Percentiles rank a stretch among this genome's conserved stretches.
Conservation (phyloP, 352 stramenopile genomes). For the Phytopythium boreale region DNA sequence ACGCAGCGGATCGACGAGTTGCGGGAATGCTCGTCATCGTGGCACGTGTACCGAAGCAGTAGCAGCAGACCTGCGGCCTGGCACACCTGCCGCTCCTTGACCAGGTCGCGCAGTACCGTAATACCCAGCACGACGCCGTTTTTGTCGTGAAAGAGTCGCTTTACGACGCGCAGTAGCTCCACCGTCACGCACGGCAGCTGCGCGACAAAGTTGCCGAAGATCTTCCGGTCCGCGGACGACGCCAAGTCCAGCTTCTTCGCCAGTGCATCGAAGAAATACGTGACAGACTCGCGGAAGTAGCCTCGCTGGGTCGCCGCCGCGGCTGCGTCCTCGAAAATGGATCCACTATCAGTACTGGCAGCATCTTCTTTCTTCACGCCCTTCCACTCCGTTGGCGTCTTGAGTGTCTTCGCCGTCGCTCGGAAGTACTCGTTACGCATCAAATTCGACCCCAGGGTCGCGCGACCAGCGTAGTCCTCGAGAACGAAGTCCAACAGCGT, state of each 20-base stretch:
- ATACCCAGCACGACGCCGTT: conserved; percentile 68
- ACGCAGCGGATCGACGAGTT: conserved; percentile 74
- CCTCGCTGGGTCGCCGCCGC: neutral
- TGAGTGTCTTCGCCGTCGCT: conserved; percentile 17
- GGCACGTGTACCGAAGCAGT: conserved; percentile 68
- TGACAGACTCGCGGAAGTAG: conserved; percentile 38
- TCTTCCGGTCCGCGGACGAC: conserved; percentile 59
- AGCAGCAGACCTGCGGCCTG: conserved; percentile 47
- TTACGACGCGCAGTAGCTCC: conserved; percentile 54
- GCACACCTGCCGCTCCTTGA: conserved; percentile 60
- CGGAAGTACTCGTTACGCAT: conserved; percentile 66
- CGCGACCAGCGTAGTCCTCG: conserved; percentile 46
- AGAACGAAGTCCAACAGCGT: conserved; percentile 70
- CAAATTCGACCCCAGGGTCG: conserved; percentile 46
- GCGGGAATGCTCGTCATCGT: conserved; percentile 61
- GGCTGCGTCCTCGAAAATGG: neutral
- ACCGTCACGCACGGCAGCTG: conserved; percentile 56
- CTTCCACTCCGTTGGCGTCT: neutral
- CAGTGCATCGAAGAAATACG: conserved; percentile 51
- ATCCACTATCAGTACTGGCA: neutral
- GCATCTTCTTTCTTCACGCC: neutral
- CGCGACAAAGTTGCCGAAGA: conserved; percentile 54
- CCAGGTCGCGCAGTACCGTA: conserved; percentile 63
- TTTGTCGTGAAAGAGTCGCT: conserved; percentile 48
- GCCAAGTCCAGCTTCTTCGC: conserved; percentile 51